Evolutionary conservation across 768 basidiomycete genomes (phyloP).

Genomic region (Mycena filopes): DNA sequence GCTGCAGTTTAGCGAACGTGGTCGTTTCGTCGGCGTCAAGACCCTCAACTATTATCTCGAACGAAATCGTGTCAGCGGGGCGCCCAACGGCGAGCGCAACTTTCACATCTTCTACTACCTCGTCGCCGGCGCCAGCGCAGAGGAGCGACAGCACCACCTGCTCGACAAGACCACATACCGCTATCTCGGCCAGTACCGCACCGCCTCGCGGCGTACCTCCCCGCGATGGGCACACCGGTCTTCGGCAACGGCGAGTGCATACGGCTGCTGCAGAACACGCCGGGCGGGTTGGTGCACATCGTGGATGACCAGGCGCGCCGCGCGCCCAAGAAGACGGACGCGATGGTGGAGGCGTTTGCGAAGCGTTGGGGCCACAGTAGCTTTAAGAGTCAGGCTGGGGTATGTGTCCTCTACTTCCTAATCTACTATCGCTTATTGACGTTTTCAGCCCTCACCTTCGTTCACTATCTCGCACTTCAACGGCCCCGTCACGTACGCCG

Average conservation of each 20-base stretch:
- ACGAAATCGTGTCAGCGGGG: slow-evolving; percentile 85
- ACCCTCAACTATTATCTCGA: slow-evolving; percentile 98
- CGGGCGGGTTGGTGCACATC: slow-evolving; percentile 25
- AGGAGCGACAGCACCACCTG: slow-evolving; percentile 90
- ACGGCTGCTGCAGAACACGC: too few species aligned
- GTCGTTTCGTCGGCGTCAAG: slow-evolving; percentile 89
- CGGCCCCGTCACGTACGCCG: slow-evolving; percentile 90
- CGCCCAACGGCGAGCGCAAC: slow-evolving; percentile 92
- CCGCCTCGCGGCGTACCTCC: slow-evolving; percentile 48
- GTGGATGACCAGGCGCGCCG: slow-evolving; percentile 89
- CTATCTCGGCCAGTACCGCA: slow-evolving; percentile 78
- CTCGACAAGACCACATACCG: slow-evolving; percentile 84
- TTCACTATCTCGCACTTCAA: slow-evolving; percentile 95
- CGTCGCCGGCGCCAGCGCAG: slow-evolving; percentile 87
- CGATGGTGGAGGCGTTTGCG: slow-evolving; percentile 72
- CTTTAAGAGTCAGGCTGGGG: slow-evolving; percentile 78
- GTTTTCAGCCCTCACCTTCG: slow-evolving; percentile 53
- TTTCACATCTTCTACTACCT: slow-evolving; percentile 99
- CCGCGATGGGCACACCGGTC: too few species aligned
- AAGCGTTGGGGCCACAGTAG: slow-evolving; percentile 96
- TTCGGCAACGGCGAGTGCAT: too few species aligned
- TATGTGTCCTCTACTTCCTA: too few species aligned
- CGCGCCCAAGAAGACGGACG: slow-evolving; percentile 90
- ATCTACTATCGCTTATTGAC: too few species aligned
- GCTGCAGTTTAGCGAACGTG: slow-evolving; percentile 94